These are phyloP conservation scores for Fragaria nilgerrensis DNA, from an alignment of 306 rosid genomes.

Conservation along the genomic window DNA sequence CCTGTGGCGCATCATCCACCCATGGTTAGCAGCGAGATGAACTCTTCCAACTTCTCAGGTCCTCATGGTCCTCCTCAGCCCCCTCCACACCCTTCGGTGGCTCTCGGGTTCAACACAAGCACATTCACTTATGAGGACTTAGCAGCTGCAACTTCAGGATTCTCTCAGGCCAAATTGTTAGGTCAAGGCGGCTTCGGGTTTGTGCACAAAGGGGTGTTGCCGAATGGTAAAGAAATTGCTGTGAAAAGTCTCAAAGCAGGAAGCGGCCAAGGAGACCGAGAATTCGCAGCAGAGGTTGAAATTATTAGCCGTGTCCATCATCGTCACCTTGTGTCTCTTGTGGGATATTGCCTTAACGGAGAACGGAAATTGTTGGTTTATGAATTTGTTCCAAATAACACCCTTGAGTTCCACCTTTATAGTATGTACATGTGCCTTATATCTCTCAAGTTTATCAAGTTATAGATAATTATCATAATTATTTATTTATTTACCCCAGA, in stretches of 20 bases:
- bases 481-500: slow-evolving; percentile 20
- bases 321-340: slow-evolving; percentile 88
- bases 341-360: slow-evolving; percentile 63
- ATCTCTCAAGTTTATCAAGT: background rate
- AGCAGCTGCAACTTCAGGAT: slow-evolving; percentile 56
- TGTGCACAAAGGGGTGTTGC: slow-evolving; percentile 78
- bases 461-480: background rate
- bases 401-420: slow-evolving; percentile 75
- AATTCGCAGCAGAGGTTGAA: slow-evolving; percentile 80
- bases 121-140: slow-evolving; percentile 66
- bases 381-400: slow-evolving; percentile 83
- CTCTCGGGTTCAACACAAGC: slow-evolving; percentile 70
- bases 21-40: slow-evolving; percentile 35
- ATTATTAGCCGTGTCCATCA: slow-evolving; percentile 90
- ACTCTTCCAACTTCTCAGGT: slow-evolving; percentile 55
- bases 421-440: slow-evolving; percentile 26
- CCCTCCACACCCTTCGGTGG: slow-evolving; percentile 71
- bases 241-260: slow-evolving; percentile 75
- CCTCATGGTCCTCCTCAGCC: slow-evolving; percentile 50
- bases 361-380: slow-evolving; percentile 53
- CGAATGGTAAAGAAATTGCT: slow-evolving; percentile 85
- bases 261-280: slow-evolving; percentile 67
- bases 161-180: slow-evolving; percentile 42
- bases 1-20: slow-evolving; percentile 13
- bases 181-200: slow-evolving; percentile 89